Conservation (phyloP, 768 basidiomycete species). For the Auricularia heimuer region DNA sequence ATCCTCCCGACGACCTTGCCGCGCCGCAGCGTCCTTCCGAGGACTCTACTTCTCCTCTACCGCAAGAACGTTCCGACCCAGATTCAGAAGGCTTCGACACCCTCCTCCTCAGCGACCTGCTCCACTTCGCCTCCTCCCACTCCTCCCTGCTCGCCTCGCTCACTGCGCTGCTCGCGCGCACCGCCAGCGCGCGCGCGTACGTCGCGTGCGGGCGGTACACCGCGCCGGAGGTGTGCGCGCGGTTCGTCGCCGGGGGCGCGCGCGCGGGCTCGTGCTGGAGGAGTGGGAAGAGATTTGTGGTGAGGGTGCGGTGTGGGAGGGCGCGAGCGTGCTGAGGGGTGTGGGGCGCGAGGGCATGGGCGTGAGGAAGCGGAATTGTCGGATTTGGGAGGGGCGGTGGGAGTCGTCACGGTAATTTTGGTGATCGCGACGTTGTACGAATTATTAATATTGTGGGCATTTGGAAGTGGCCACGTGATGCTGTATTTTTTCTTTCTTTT, state of each 20-base stretch:
- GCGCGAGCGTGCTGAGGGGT: too few relatives aligned
- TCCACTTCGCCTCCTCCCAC: conserved; percentile 59
- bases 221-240: conserved; percentile 36
- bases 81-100: conserved; percentile 36
- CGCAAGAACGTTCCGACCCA: neutral
- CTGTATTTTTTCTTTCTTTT: too few relatives aligned
- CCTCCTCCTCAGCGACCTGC: conserved; percentile 60
- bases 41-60: conserved; percentile 11
- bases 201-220: conserved; percentile 62
- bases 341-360: too few relatives aligned
- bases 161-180: conserved; percentile 35
- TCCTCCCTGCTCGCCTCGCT: conserved; percentile 44
- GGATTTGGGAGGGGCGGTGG: too few relatives aligned
- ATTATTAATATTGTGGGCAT: too few relatives aligned
- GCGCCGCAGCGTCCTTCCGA: too few relatives aligned
- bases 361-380: too few relatives aligned
- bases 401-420: too few relatives aligned
- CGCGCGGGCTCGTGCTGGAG: neutral
- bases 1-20: too few relatives aligned
- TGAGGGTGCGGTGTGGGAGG: too few relatives aligned
- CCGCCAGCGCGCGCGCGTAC: conserved; percentile 35
- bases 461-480: too few relatives aligned
- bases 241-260: conserved; percentile 30
- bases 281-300: neutral
- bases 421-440: too few relatives aligned